These are phyloP conservation scores for Ophiostoma fasciatum DNA, from an alignment of 2,329 filamentous ascomycete species.

Conservation along the genomic window DNA sequence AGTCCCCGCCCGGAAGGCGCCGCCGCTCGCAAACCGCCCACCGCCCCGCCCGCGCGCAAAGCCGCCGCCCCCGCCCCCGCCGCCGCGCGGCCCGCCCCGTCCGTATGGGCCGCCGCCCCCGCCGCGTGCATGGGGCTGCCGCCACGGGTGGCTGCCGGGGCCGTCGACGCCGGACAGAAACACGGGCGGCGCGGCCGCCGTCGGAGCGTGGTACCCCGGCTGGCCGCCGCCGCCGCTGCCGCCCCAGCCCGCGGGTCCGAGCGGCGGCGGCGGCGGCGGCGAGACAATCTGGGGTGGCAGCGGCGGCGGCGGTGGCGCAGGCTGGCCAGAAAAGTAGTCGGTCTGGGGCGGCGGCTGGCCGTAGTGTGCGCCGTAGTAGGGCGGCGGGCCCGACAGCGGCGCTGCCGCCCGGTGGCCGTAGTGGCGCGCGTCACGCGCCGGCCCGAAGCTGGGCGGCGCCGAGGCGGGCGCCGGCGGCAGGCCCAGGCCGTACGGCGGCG, in stretches of 20 bases:
- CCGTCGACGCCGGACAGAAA: neutral
- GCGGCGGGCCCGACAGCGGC: no score
- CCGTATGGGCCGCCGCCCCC: neutral
- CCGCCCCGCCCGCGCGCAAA: conserved; percentile 3
- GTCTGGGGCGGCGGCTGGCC: conserved; percentile 5
- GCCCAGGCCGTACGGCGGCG: no score
- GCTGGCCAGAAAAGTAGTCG: conserved; percentile 5
- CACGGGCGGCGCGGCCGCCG: neutral
- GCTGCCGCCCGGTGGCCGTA: no score
- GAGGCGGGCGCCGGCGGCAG: no score
- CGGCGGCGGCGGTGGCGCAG: conserved; percentile 1
- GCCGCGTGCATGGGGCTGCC: neutral
- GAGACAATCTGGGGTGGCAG: neutral
- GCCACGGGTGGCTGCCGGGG: conserved; percentile 1
- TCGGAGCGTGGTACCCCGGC: conserved; percentile 1
- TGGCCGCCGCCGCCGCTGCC: neutral
- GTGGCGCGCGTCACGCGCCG: no score
- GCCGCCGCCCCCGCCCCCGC: neutral
- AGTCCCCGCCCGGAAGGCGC: neutral
- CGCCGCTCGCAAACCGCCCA: conserved; percentile 1
- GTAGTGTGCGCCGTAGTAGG: conserved; percentile 9
- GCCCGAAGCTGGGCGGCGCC: no score
- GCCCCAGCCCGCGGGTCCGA: neutral
- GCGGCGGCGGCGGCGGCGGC: neutral
- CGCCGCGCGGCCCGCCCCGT: conserved; percentile 2